Percentiles rank a stretch among this genome's conserved stretches.
Conservation (phyloP, 805 yeast genomes). For the Candida sanyiensis region DNA sequence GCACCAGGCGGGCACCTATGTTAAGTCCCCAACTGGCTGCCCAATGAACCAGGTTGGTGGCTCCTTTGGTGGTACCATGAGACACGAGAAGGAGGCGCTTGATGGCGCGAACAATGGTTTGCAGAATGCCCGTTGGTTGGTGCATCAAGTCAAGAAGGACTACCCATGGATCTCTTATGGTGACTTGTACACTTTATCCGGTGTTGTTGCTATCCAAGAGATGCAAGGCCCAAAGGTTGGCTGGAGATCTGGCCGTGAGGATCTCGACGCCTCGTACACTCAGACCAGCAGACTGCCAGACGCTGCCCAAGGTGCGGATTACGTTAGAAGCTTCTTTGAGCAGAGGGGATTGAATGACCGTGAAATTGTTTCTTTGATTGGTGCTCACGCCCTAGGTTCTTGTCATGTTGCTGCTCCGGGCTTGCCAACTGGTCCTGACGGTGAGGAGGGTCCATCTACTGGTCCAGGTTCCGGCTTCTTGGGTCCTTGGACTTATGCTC, state of each 20-base stretch:
- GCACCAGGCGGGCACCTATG: conserved; percentile 85
- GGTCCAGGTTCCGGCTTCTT: conserved; percentile 65
- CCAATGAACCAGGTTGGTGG: conserved; percentile 41
- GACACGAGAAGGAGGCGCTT: conserved; percentile 50
- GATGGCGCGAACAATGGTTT: conserved; percentile 48
- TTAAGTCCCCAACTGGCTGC: conserved; percentile 34
- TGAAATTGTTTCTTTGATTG: conserved; percentile 68
- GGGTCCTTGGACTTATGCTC: conserved; percentile 87
- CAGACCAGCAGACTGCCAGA: conserved; percentile 75
- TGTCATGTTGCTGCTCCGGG: conserved; percentile 48
- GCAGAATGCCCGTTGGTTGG: conserved; percentile 44
- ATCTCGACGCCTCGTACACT: conserved; percentile 41
- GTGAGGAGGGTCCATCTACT: conserved; percentile 14
- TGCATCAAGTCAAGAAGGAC: conserved; percentile 48
- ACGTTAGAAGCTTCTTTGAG: conserved; percentile 56
- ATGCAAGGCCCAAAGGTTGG: conserved; percentile 71
- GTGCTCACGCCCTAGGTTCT: conserved; percentile 74
- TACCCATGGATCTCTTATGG: conserved; percentile 73
- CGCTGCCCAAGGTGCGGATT: conserved; percentile 58
- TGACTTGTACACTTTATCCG: conserved; percentile 75
- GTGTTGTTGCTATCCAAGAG: conserved; percentile 73
- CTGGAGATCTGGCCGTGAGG: conserved; percentile 82
- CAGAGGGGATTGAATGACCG: conserved; percentile 65
- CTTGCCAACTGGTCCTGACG: conserved; percentile 15
- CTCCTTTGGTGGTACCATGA: conserved; percentile 65